phyloP scores from a whole-genome alignment of 2,329 filamentous ascomycete species.

The Teratosphaeria nubilosa region DNA sequence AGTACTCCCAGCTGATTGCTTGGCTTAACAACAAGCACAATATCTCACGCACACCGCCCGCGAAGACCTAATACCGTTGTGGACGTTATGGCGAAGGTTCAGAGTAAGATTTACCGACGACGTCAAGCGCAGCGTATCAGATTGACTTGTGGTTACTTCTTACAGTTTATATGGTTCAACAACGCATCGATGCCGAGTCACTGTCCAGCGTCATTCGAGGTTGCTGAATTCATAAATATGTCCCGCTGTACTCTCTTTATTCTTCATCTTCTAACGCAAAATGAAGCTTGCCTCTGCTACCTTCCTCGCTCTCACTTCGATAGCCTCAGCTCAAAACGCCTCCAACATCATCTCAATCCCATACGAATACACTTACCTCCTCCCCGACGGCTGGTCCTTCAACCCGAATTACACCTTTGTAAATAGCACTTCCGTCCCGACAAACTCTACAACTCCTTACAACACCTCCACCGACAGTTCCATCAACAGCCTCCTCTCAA shows the following conservation, averaged over 20 bases:
- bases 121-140: neutral
- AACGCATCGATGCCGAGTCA: neutral
- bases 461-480: neutral
- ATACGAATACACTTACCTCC: conserved; percentile 8
- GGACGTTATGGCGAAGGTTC: neutral
- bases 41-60: too few relatives aligned
- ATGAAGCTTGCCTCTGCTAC: neutral
- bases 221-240: neutral
- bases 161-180: neutral
- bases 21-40: too few relatives aligned
- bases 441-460: neutral
- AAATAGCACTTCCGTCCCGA: conserved; percentile 1
- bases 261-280: neutral
- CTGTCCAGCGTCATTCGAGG: neutral
- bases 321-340: neutral
- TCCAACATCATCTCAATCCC: conserved; percentile 3
- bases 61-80: too few relatives aligned
- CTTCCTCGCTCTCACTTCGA: neutral
- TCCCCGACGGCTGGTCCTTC: conserved; percentile 5
- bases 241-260: neutral
- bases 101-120: neutral
- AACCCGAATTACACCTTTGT: conserved; percentile 5
- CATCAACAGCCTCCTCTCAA: conserved; percentile 4
- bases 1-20: too few relatives aligned
- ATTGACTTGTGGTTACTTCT: neutral